Conservation (phyloP, 768 basidiomycete genomes). For the Krasilnikovozyma curviuscula region DNA sequence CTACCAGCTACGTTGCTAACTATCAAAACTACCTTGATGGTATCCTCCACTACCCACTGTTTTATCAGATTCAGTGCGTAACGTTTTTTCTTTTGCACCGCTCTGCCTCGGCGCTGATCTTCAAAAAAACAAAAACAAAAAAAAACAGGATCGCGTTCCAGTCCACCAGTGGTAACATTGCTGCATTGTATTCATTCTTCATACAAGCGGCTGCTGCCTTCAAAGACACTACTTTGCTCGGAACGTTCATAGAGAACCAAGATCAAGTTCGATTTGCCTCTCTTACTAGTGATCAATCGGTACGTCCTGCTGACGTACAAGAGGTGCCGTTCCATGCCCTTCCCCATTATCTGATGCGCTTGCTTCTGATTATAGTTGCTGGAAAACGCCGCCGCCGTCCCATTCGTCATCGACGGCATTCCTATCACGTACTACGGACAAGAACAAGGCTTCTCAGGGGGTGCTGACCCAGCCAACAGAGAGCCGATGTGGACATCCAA, state of each 20-base stretch:
- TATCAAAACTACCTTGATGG: neutral
- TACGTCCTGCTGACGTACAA: too few species aligned
- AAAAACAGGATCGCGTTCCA: neutral
- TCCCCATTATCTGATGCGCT: too few species aligned
- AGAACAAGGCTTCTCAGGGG: slow-evolving; percentile 10
- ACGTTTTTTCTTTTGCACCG: neutral
- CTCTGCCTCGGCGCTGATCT: neutral
- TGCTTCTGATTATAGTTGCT: slow-evolving; percentile 21
- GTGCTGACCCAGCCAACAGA: slow-evolving; percentile 11
- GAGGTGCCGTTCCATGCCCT: too few species aligned
- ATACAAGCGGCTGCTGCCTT: neutral
- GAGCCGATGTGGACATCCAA: slow-evolving; percentile 9
- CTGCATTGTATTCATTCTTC: neutral
- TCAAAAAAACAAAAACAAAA: neutral
- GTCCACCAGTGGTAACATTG: neutral
- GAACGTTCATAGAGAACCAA: slow-evolving; percentile 8
- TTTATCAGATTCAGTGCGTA: slow-evolving; percentile 6
- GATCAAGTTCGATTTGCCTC: slow-evolving; percentile 6
- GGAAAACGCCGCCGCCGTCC: slow-evolving; percentile 48
- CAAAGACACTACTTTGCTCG: slow-evolving; percentile 10
- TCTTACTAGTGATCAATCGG: neutral
- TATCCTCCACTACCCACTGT: slow-evolving; percentile 8
- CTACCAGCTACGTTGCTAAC: neutral
- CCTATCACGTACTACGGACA: slow-evolving; percentile 67
- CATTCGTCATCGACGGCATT: slow-evolving; percentile 62